These are phyloP conservation scores for Yamadazyma conglobata DNA, from an alignment of 1,139 yeast genomes.

Conservation along the genomic window DNA sequence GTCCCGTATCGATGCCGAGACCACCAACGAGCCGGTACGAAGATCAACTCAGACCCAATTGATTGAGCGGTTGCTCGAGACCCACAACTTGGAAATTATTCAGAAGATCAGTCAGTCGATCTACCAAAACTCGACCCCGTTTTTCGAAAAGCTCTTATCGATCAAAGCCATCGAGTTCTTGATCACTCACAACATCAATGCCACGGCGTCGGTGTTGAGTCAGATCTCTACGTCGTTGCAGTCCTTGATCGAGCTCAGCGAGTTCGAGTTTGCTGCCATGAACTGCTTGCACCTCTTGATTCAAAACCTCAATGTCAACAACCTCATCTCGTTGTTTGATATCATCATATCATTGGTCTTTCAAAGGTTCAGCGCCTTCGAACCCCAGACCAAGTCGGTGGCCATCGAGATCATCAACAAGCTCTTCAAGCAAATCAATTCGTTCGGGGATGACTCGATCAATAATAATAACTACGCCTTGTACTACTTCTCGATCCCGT, in stretches of 20 bases:
- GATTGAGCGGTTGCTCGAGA: conserved; percentile 38
- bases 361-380: conserved; percentile 60
- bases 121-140: conserved; percentile 68
- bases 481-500: conserved; percentile 50
- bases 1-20: conserved; percentile 22
- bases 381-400: conserved; percentile 40
- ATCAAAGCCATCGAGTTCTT: conserved; percentile 71
- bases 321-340: conserved; percentile 47
- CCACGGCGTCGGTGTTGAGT: conserved; percentile 75
- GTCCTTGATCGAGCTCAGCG: conserved; percentile 64
- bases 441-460: not conserved
- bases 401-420: conserved; percentile 45
- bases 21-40: conserved; percentile 13
- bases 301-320: conserved; percentile 46
- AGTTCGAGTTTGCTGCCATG: conserved; percentile 60
- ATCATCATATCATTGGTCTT: conserved; percentile 46
- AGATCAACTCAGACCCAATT: conserved; percentile 15
- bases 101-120: conserved; percentile 76
- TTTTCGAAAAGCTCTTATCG: conserved; percentile 67
- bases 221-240: conserved; percentile 88
- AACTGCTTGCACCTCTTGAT: conserved; percentile 65
- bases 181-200: conserved; percentile 55
- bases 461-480: conserved; percentile 39
- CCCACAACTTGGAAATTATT: conserved; percentile 71
- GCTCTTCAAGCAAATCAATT: conserved; percentile 33